These are phyloP conservation scores for Pontederia paniculata DNA, from an alignment of 176 grass and related monocot genomes.

Conservation along the genomic window DNA sequence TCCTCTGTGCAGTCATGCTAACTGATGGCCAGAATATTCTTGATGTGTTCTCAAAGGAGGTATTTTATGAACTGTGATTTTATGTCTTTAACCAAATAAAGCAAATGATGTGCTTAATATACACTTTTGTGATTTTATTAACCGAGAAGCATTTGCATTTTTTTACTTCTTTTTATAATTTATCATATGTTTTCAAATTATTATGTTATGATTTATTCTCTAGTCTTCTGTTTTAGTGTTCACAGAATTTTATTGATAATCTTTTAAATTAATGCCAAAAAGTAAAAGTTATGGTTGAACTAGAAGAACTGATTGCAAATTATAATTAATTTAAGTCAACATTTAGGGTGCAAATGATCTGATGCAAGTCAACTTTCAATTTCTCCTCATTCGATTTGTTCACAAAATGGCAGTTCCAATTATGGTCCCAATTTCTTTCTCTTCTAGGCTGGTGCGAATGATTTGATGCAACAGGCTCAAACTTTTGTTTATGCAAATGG, in stretches of 20 bases:
- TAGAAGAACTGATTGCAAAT: too few species aligned
- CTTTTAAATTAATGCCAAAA: too few species aligned
- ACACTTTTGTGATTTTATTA: not conserved
- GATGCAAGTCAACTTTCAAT: not conserved
- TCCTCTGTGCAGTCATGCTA: conserved; percentile 80
- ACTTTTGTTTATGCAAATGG: conserved; percentile 81
- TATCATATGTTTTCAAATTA: too few species aligned
- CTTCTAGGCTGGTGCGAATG: conserved; percentile 48
- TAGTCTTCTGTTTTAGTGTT: not conserved
- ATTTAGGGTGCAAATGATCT: too few species aligned
- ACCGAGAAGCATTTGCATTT: not conserved
- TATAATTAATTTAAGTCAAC: too few species aligned
- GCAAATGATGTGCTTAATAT: not conserved
- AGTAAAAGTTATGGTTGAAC: too few species aligned
- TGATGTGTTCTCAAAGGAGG: conserved; percentile 80
- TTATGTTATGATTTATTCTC: too few species aligned
- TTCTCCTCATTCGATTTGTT: not conserved
- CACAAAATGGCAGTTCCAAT: conserved; percentile 7
- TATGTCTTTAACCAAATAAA: not conserved
- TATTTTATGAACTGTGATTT: conserved; percentile 18
- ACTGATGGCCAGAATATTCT: conserved; percentile 54
- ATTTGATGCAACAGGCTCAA: conserved; percentile 63
- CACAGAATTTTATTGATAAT: too few species aligned
- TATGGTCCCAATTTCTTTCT: not conserved
- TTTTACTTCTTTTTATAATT: not conserved